Evolutionary conservation across 2,329 filamentous ascomycete genomes (phyloP).

Genomic region (Claviceps cyperi): DNA sequence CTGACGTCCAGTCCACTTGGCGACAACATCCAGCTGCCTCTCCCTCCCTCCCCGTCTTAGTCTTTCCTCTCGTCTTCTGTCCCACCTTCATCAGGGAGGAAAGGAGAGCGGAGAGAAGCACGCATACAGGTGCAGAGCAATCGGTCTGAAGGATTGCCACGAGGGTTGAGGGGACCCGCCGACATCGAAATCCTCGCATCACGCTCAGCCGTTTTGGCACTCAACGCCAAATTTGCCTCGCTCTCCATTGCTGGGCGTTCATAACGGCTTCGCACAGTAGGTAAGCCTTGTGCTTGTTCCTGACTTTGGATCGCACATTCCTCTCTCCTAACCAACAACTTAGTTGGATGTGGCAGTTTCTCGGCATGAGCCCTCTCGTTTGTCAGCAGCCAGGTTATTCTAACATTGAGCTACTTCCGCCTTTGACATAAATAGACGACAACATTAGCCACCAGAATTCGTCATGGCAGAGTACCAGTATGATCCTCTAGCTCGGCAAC

Average conservation of each 20-base stretch:
- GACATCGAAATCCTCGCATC: not conserved
- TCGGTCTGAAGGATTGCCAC: not conserved
- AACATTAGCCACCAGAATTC: not conserved
- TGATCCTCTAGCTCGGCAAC: conserved; percentile 31
- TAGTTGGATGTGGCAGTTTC: not conserved
- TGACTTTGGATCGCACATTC: not conserved
- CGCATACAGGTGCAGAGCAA: not conserved
- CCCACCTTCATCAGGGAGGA: not conserved
- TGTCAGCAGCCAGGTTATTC: not conserved
- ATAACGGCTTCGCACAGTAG: conserved; percentile 3
- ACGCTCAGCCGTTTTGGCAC: not conserved
- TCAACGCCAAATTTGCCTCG: not conserved
- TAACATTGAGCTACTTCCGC: not conserved
- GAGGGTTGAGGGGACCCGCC: not conserved
- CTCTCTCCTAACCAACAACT: not conserved
- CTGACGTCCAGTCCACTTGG: not conserved
- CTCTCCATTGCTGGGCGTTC: not conserved
- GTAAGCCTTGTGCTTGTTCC: conserved; percentile 1
- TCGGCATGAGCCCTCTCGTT: not conserved
- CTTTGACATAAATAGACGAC: not conserved
- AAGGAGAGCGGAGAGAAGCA: not conserved
- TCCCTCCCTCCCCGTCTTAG: not conserved
- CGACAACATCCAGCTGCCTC: not conserved
- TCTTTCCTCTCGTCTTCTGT: not conserved
- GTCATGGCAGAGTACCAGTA: conserved; percentile 46